These are phyloP conservation scores for Boletales sp. DNA, from an alignment of 768 basidiomycete genomes.

Conservation along the genomic window DNA sequence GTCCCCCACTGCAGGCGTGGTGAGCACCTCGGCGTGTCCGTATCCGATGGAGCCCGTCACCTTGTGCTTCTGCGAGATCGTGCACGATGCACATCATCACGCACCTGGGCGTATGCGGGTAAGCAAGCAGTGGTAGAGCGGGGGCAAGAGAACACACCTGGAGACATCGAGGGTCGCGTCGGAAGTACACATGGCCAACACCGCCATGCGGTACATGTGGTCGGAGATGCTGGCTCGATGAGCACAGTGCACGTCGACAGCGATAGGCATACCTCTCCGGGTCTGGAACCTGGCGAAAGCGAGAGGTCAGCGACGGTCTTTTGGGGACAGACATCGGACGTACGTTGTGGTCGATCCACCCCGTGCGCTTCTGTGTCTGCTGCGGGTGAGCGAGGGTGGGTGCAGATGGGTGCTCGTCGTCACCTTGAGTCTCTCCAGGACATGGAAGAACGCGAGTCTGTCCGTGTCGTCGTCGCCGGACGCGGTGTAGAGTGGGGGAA, in stretches of 20 bases:
- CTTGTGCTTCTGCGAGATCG: constrained; percentile 94
- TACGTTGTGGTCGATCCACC: constrained; percentile 82
- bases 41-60: constrained; percentile 29
- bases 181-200: constrained; percentile 86
- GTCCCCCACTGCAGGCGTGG: constrained; percentile 66
- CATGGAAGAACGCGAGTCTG: constrained; percentile 85
- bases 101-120: constrained; percentile 43
- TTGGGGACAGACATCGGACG: not conserved
- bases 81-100: constrained; percentile 91
- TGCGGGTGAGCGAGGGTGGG: not conserved
- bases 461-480: constrained; percentile 57
- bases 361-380: constrained; percentile 92
- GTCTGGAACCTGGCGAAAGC: constrained; percentile 57
- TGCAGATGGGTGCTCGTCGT: not conserved
- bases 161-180: constrained; percentile 68
- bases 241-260: not conserved
- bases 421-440: constrained; percentile 88
- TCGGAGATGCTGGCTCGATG: constrained; percentile 69
- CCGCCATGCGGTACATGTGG: constrained; percentile 96
- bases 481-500: constrained; percentile 56
- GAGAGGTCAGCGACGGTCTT: constrained; percentile 2
- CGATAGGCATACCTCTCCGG: constrained; percentile 64
- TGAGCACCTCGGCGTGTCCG: not conserved
- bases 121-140: not conserved
- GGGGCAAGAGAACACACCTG: constrained; percentile 48